Conservation (phyloP, 164 flowering plant genomes). For the Sedum album region DNA sequence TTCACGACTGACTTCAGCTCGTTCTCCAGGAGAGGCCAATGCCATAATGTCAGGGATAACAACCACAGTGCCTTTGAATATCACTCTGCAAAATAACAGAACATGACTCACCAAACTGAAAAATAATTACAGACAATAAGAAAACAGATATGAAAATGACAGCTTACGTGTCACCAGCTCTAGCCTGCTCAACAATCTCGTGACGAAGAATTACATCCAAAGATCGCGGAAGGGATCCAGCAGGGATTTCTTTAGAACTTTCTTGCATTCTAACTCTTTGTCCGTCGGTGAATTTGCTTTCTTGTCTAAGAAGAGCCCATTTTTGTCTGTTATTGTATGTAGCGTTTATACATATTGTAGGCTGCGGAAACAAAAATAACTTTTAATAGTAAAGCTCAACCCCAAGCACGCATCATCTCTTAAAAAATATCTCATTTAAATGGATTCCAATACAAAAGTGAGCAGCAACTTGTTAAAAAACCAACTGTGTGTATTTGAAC, state of each 20-base stretch:
- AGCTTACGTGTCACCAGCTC: conserved; percentile 97
- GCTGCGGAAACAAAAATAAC: conserved; percentile 42
- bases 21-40: conserved; percentile 91
- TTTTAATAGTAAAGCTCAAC: too few relatives aligned
- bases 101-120: background rate
- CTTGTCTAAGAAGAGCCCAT: conserved; percentile 87
- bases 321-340: conserved; percentile 48
- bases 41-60: conserved; percentile 95
- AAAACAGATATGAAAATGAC: background rate
- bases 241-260: conserved; percentile 90
- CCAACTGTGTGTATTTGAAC: conserved; percentile 85
- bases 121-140: too few relatives aligned
- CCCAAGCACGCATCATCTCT: background rate
- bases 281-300: conserved; percentile 96
- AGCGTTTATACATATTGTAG: conserved; percentile 68
- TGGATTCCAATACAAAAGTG: background rate
- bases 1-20: conserved; percentile 78
- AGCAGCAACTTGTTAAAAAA: background rate
- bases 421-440: background rate
- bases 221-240: conserved; percentile 95
- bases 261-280: conserved; percentile 99
- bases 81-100: conserved; percentile 41
- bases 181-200: conserved; percentile 95
- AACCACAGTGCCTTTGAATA: conserved; percentile 88
- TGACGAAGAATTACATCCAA: conserved; percentile 96